Evolutionary conservation across 1,284 basidiomycete genomes (phyloP).

Genomic region (Cryptococcus amylolentus): DNA sequence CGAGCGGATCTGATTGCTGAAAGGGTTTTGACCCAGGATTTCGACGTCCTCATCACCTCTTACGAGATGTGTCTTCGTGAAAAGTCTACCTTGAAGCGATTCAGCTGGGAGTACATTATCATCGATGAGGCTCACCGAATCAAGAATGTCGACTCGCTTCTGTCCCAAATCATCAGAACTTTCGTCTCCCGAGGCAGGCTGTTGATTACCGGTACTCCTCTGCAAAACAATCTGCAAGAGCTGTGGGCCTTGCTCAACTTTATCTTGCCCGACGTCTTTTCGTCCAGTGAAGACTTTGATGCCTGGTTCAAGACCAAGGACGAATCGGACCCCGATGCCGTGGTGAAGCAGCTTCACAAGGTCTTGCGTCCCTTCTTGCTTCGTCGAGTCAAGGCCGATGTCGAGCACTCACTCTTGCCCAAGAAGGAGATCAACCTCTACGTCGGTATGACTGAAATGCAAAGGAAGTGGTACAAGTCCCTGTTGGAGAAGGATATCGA

Average conservation of each 20-base stretch:
- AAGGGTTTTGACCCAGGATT: conserved; percentile 79
- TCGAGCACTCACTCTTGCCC: conserved; percentile 92
- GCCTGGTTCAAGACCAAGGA: conserved; percentile 76
- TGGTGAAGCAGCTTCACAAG: conserved; percentile 96
- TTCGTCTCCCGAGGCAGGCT: conserved; percentile 86
- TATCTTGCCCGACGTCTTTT: conserved; percentile 65
- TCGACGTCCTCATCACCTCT: conserved; percentile 92
- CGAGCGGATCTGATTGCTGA: conserved; percentile 74
- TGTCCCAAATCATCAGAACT: conserved; percentile 89
- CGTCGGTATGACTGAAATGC: conserved; percentile 96
- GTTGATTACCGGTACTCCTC: conserved; percentile 93
- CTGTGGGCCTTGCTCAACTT: conserved; percentile 95
- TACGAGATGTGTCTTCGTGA: conserved; percentile 98
- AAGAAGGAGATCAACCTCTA: conserved; percentile 99
- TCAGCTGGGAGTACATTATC: conserved; percentile 96
- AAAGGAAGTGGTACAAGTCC: conserved; percentile 94
- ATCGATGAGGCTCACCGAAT: conserved; percentile 99
- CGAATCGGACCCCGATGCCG: conserved; percentile 69
- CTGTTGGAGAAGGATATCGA: conserved; percentile 98
- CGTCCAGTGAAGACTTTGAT: conserved; percentile 67
- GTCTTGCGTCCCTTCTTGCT: conserved; percentile 93
- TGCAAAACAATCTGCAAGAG: conserved; percentile 98
- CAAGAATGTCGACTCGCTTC: conserved; percentile 97
- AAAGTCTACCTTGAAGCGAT: conserved; percentile 84
- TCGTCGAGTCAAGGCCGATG: conserved; percentile 92